Evolutionary conservation across 2,329 filamentous ascomycete genomes (phyloP).

Genomic region (Stachybotrys chartarum): DNA sequence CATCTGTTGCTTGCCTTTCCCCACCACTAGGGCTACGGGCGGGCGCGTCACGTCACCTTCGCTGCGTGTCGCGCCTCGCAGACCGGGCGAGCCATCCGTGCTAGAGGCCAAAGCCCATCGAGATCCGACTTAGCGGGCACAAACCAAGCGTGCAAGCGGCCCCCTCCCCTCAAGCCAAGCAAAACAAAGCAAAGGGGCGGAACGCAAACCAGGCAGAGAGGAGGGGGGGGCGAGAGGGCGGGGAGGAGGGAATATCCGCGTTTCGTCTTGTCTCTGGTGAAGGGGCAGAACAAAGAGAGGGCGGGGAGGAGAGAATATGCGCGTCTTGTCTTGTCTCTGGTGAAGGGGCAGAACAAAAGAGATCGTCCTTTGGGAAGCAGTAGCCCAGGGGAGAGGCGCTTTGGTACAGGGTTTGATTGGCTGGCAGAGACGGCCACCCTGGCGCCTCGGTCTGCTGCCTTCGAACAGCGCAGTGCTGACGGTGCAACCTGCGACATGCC

Average conservation of each 20-base stretch:
- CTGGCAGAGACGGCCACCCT: not conserved
- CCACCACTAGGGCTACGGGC: not conserved
- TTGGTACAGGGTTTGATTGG: not conserved
- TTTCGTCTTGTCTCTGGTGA: not conserved
- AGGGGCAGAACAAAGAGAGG: too few species aligned
- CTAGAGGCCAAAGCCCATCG: not conserved
- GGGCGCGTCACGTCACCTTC: conserved; percentile 1
- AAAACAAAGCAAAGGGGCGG: not conserved
- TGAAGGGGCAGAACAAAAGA: not conserved
- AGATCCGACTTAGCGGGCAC: not conserved
- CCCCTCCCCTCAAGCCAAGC: not conserved
- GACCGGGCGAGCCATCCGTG: not conserved
- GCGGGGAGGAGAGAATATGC: too few species aligned
- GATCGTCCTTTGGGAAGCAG: too few species aligned
- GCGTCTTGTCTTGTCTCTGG: not conserved
- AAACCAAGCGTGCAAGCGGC: too few species aligned
- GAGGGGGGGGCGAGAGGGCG: too few species aligned
- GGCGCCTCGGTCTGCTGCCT: not conserved
- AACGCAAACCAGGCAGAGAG: too few species aligned
- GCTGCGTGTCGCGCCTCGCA: too few species aligned
- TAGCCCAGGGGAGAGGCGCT: not conserved
- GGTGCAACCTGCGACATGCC: too few species aligned
- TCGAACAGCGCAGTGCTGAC: not conserved
- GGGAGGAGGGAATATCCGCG: too few species aligned
- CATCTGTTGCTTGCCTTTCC: not conserved